Conservation (phyloP, 345 rosid species). For the Populus euphratica region DNA sequence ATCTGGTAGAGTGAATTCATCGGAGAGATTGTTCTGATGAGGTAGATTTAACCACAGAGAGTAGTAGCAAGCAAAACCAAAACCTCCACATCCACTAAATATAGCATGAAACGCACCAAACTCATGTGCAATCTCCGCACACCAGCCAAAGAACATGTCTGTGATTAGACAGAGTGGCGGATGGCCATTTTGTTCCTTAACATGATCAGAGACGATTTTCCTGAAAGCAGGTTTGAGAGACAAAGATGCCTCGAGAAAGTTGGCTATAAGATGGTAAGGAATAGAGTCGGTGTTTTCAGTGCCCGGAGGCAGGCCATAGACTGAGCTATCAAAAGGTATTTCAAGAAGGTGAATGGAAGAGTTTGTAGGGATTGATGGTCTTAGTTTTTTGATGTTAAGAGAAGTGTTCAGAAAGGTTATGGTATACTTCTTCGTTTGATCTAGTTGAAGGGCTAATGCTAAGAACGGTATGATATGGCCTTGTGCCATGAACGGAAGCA, state of each 20-base stretch:
- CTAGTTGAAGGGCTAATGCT: constrained; percentile 15
- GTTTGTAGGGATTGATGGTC: constrained; percentile 38
- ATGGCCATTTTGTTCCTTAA: not conserved
- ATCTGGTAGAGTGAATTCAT: constrained; percentile 46
- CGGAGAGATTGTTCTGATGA: constrained; percentile 23
- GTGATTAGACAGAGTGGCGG: constrained; percentile 43
- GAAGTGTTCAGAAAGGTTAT: constrained; percentile 10
- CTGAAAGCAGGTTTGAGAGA: constrained; percentile 45
- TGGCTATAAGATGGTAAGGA: constrained; percentile 53
- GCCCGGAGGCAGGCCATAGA: constrained; percentile 63
- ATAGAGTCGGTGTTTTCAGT: constrained; percentile 64
- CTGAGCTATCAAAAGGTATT: constrained; percentile 58
- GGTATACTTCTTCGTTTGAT: not conserved
- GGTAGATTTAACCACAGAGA: constrained; percentile 54
- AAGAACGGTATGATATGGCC: constrained; percentile 27
- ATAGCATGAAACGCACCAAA: constrained; percentile 48
- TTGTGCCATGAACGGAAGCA: constrained; percentile 31
- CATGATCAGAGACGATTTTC: constrained; percentile 28
- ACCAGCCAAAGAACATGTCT: constrained; percentile 69
- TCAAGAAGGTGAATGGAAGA: constrained; percentile 53
- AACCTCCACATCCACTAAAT: constrained; percentile 46
- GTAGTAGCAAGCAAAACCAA: constrained; percentile 55
- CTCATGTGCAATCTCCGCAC: constrained; percentile 46
- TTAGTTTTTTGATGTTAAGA: constrained; percentile 7
- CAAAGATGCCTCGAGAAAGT: constrained; percentile 53